Evolutionary conservation across 768 basidiomycete species (phyloP), one percentile per base, ranked within the genome.

Genomic region (Daedaleopsis nitida): DNA sequence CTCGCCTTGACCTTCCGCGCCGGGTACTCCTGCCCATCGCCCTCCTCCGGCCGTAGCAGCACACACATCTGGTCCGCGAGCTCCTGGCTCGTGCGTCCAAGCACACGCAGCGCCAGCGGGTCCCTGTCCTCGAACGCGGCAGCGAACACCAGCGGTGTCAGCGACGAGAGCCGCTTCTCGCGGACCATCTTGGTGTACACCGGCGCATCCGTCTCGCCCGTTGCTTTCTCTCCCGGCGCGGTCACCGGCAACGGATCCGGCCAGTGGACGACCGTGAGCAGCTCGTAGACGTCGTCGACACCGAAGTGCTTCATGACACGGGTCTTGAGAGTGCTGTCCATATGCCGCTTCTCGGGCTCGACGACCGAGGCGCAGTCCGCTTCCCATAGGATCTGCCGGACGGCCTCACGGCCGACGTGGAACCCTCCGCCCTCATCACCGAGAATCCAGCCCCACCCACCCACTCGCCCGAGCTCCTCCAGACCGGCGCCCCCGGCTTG

Each of bases 391-490:
- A 93, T 80, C 63, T 88, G 82, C 5, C 92, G 86, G 21, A 93
- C 69, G 0, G 91, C 81, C 69, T 91, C 89, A 39, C 89, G 80
- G 7, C 92, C 92, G 59, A 93, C 86, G 68, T 88, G 82, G 67
- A 83, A 94, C 12, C 92, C 92, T 21, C 90, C 86, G 12, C 92
- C 92, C 70, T 93, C 91, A 69, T 93, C 91, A 8, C 91, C 90
- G 12, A 92, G 77, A 19, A 92, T 85, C 89, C 90, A 92, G 0
- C 91, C 91, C 88, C 88, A 92, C 1, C 91, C 91, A 4, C 91
- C 91, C 34, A 84, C 80, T 8, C 91, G 81, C 1, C 85, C 89
- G 44, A 91, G 80, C 66, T 91, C 86, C 51, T 82, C 70, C 21
- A 89, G 76, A n/a, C 63, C 60, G 9, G 75, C 75, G 12, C 70